Evolutionary conservation across 495 filamentous ascomycete species (phyloP).

Genomic region (Xylona heveae): DNA sequence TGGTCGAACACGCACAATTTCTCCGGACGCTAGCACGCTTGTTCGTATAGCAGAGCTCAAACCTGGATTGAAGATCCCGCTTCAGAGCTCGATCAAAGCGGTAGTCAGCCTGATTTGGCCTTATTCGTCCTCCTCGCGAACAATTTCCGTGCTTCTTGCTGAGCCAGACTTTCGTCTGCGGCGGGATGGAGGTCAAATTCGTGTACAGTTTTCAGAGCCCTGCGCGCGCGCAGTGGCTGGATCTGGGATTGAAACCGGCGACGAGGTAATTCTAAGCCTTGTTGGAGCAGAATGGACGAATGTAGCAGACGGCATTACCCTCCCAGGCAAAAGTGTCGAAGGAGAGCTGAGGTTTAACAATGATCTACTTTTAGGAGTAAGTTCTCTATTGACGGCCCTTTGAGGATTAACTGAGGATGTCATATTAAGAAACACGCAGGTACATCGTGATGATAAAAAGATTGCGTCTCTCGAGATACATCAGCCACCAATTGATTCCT

Average conservation of each 20-base stretch:
- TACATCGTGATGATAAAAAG: conserved; percentile 14
- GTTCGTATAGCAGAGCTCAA: conserved; percentile 2
- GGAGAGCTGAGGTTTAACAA: conserved; percentile 48
- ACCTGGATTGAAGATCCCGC: not conserved
- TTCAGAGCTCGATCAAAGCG: conserved; percentile 25
- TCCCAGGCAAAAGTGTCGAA: conserved; percentile 47
- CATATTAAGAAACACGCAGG: conserved; percentile 9
- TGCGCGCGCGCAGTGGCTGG: conserved; percentile 48
- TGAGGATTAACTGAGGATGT: not conserved
- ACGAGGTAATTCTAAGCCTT: conserved; percentile 47
- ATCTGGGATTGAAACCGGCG: conserved; percentile 49
- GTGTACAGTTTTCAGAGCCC: conserved; percentile 50
- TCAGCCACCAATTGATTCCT: conserved; percentile 10
- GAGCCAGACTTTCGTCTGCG: conserved; percentile 80
- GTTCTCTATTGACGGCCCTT: not conserved
- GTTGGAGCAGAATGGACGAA: conserved; percentile 37
- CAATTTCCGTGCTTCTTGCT: conserved; percentile 54
- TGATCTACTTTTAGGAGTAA: conserved; percentile 36
- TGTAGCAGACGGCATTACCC: conserved; percentile 20
- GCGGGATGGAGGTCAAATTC: conserved; percentile 57
- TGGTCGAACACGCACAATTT: too few species aligned
- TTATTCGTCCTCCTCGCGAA: conserved; percentile 52
- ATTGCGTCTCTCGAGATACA: conserved; percentile 25
- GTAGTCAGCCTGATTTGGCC: conserved; percentile 81
- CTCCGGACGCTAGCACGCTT: not conserved